phyloP scores from a whole-genome alignment of 345 rosid species.

The Citrus australasica region DNA sequence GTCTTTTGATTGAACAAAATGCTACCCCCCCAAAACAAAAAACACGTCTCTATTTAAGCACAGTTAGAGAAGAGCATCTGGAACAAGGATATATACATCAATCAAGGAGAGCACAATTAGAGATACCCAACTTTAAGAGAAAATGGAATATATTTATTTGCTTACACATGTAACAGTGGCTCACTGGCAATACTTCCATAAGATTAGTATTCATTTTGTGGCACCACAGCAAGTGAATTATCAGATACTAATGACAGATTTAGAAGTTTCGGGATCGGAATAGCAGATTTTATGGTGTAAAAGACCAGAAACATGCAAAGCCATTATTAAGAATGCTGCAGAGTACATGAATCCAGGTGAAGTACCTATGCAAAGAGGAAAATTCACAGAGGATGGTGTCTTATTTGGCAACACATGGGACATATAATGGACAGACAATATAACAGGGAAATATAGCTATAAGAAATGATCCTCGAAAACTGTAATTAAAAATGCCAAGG shows the following conservation, averaged over 20 bases:
- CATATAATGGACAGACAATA: not conserved
- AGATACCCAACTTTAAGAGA: too few relatives aligned
- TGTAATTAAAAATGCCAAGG: not conserved
- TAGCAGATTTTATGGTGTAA: too few relatives aligned
- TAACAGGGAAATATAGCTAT: not conserved
- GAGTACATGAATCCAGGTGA: not conserved
- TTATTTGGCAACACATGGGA: not conserved
- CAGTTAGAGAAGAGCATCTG: too few relatives aligned
- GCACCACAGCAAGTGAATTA: not conserved
- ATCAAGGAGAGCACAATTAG: too few relatives aligned
- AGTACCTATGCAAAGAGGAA: not conserved
- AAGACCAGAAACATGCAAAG: not conserved
- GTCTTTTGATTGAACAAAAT: not conserved
- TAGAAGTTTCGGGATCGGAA: too few relatives aligned
- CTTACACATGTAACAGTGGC: not conserved
- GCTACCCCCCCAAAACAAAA: too few relatives aligned
- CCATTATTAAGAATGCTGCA: not conserved
- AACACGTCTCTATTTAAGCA: too few relatives aligned
- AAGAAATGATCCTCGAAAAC: not conserved
- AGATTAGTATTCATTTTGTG: not conserved
- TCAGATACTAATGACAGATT: not conserved
- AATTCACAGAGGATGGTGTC: not conserved
- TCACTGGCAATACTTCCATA: not conserved
- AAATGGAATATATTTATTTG: not conserved
- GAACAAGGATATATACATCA: too few relatives aligned